These are phyloP conservation scores for Fagopyrum esculentum DNA, from an alignment of 148 eudicot species.

Conservation along the genomic window DNA sequence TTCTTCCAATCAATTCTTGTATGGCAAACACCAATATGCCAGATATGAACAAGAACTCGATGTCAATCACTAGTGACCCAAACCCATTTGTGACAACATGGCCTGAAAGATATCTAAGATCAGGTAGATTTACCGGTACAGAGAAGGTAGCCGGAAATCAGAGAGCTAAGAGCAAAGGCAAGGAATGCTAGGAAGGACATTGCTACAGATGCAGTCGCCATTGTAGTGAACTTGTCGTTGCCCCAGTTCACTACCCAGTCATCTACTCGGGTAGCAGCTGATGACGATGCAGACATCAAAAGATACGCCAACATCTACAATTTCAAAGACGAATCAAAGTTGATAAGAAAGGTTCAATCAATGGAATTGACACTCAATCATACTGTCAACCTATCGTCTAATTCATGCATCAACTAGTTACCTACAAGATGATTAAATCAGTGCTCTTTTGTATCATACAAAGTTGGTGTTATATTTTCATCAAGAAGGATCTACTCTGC, in stretches of 20 bases:
- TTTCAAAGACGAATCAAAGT: neutral
- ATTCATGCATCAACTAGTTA: neutral
- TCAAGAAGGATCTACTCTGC: neutral
- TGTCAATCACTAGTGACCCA: neutral
- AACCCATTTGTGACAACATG: conserved; percentile 7
- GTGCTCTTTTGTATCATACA: neutral
- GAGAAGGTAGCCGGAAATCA: conserved; percentile 78
- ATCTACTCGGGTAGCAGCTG: conserved; percentile 76
- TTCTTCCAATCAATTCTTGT: neutral
- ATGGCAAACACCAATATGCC: neutral
- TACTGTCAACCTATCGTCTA: neutral
- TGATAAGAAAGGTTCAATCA: neutral
- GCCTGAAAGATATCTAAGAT: neutral
- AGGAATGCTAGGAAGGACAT: conserved; percentile 81
- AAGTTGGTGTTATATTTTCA: neutral
- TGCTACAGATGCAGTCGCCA: conserved; percentile 76
- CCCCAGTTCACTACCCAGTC: conserved; percentile 95
- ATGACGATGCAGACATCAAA: conserved; percentile 81
- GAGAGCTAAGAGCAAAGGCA: conserved; percentile 75
- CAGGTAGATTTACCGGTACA: conserved; percentile 13
- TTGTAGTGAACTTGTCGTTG: conserved; percentile 69
- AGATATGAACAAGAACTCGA: neutral
- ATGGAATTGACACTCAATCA: neutral
- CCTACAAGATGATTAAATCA: neutral
- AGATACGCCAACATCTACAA: conserved; percentile 89